A percentile compares a stretch with the other conserved stretches of the same genome.
Conservation (phyloP, 805 yeast species). For the Tetrapisispora namnaoensis region DNA sequence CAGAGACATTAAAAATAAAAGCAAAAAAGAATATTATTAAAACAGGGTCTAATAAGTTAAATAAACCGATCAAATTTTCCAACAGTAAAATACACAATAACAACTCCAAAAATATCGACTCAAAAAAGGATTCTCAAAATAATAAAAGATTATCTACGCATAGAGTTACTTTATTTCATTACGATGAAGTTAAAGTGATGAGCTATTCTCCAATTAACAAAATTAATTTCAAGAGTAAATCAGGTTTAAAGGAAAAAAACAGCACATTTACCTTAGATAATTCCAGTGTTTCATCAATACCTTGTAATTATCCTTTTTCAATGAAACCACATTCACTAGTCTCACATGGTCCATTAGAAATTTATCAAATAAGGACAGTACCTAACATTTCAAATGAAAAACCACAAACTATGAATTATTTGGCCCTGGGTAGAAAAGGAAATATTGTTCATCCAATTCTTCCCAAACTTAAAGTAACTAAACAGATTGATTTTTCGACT, state of each 20-base stretch:
- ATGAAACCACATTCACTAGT: slow-evolving; percentile 10
- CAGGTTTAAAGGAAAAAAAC: neutral
- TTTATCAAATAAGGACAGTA: slow-evolving; percentile 24
- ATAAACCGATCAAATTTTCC: too few relatives aligned
- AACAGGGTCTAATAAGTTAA: neutral
- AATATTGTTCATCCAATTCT: slow-evolving; percentile 59
- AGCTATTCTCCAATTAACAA: slow-evolving; percentile 6
- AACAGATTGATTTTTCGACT: slow-evolving; percentile 30
- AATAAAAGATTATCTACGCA: slow-evolving; percentile 23
- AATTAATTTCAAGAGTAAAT: neutral
- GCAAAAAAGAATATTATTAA: neutral
- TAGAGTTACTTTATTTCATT: slow-evolving; percentile 22
- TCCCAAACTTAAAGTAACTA: slow-evolving; percentile 53
- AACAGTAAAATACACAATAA: neutral
- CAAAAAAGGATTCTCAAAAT: neutral
- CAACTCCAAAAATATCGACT: neutral
- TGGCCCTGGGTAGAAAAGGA: slow-evolving; percentile 26
- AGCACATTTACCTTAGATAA: slow-evolving; percentile 6
- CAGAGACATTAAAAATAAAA: slow-evolving; percentile 10
- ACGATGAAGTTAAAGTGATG: slow-evolving; percentile 18
- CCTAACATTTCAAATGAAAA: slow-evolving; percentile 9
- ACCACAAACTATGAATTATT: slow-evolving; percentile 15
- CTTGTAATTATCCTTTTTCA: slow-evolving; percentile 5
- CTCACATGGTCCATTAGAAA: slow-evolving; percentile 24
- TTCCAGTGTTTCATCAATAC: slow-evolving; percentile 3